These are phyloP conservation scores for Pulveroboletus sp. DNA, from an alignment of 768 basidiomycete species.

Conservation along the genomic window DNA sequence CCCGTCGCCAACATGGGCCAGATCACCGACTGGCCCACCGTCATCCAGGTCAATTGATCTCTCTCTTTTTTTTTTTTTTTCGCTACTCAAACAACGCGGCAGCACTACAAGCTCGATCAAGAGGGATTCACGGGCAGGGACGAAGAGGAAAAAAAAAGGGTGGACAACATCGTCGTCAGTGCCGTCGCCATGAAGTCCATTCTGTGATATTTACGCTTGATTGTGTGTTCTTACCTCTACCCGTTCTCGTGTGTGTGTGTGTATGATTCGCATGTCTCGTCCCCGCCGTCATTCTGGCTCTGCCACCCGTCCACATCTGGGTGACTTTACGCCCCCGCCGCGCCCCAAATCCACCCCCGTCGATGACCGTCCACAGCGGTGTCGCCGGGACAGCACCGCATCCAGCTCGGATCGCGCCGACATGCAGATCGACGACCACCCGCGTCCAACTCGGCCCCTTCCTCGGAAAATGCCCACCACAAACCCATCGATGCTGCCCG, in stretches of 20 bases:
- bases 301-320: constrained; percentile 34
- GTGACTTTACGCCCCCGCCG: constrained; percentile 48
- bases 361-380: constrained; percentile 53
- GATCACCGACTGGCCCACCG: constrained; percentile 66
- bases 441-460: constrained; percentile 61
- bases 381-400: constrained; percentile 42
- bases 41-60: constrained; percentile 65
- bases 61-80: too few relatives aligned
- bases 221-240: not conserved
- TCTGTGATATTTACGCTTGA: not conserved
- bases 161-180: constrained; percentile 73
- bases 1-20: constrained; percentile 42
- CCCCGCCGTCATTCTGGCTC: constrained; percentile 67
- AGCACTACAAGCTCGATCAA: constrained; percentile 71
- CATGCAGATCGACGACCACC: constrained; percentile 29
- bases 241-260: not conserved
- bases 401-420: constrained; percentile 35
- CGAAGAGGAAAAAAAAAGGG: constrained; percentile 35
- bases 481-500: constrained; percentile 81
- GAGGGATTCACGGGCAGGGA: constrained; percentile 37
- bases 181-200: constrained; percentile 82
- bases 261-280: constrained; percentile 30
- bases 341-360: constrained; percentile 74
- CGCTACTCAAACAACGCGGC: too few relatives aligned
- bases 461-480: constrained; percentile 54